Percentiles rank a stretch among this genome's conserved stretches.
These are phyloP conservation scores for Ophiostoma novo-ulmi DNA, from an alignment of 2,329 filamentous ascomycete species.

Conservation along the genomic window DNA sequence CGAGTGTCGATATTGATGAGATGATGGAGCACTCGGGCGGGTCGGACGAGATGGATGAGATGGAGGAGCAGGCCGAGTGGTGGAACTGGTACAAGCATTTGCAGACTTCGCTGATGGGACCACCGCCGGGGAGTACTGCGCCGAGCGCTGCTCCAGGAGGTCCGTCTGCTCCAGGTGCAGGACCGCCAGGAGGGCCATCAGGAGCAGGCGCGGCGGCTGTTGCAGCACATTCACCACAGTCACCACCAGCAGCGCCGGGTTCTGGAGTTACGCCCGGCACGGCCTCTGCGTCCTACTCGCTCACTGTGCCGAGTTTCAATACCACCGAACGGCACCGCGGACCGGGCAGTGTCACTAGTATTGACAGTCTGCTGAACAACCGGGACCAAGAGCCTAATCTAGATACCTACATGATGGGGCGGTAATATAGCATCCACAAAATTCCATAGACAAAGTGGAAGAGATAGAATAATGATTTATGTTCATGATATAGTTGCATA, in stretches of 20 bases:
- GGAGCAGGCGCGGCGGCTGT: not conserved
- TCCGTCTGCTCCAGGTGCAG: not conserved
- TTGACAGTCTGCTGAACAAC: conserved; percentile 27
- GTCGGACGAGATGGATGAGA: conserved; percentile 12
- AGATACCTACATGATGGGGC: conserved; percentile 20
- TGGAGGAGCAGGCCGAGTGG: conserved; percentile 24
- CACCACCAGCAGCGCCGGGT: not conserved
- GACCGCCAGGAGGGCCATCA: not conserved
- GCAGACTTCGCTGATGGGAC: conserved; percentile 18
- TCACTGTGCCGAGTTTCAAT: not conserved
- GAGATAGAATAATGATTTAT: not conserved
- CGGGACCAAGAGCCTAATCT: conserved; percentile 24
- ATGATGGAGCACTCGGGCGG: conserved; percentile 19
- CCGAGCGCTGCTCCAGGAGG: not conserved
- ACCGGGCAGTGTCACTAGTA: conserved; percentile 25
- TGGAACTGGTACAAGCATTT: conserved; percentile 26
- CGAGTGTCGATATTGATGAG: not conserved
- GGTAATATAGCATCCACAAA: not conserved
- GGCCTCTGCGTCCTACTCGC: not conserved
- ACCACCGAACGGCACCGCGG: conserved; percentile 5
- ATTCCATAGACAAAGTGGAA: not conserved
- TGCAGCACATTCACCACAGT: not conserved
- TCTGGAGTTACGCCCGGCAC: not conserved
- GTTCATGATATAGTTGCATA: not conserved
- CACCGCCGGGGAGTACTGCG: conserved; percentile 14